Evolutionary conservation across 2,329 filamentous ascomycete species (phyloP).

Genomic region (Colletotrichum sp.): DNA sequence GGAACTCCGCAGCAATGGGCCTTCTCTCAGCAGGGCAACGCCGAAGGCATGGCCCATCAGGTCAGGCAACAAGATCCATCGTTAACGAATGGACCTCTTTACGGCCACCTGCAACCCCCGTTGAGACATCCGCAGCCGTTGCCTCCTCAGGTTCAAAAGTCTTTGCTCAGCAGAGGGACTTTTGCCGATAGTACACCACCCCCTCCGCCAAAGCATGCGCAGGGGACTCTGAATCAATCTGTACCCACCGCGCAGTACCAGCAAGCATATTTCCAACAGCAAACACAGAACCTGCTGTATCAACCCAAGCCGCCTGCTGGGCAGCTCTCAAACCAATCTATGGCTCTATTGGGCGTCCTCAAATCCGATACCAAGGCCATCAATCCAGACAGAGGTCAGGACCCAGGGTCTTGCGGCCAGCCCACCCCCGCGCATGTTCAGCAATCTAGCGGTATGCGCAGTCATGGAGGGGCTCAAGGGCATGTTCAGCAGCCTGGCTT

Average conservation of each 20-base stretch:
- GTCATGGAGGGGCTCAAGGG: neutral
- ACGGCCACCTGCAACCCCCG: constrained; percentile 18
- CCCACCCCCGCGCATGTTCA: neutral
- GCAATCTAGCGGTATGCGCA: neutral
- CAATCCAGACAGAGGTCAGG: neutral
- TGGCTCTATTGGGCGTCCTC: constrained; percentile 45
- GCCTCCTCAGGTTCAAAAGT: constrained; percentile 58
- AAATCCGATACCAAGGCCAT: constrained; percentile 30
- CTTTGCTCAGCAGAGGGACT: constrained; percentile 1
- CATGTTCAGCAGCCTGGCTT: neutral
- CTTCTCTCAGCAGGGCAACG: neutral
- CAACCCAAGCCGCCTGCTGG: constrained; percentile 19
- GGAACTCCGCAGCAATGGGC: constrained; percentile 12
- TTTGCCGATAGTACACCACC: constrained; percentile 21
- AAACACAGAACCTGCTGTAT: constrained; percentile 20
- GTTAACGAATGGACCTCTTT: neutral
- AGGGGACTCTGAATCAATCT: neutral
- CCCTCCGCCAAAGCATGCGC: constrained; percentile 14
- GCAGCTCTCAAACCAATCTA: constrained; percentile 36
- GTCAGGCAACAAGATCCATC: neutral
- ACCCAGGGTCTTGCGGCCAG: neutral
- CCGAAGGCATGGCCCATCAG: neutral
- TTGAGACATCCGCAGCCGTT: constrained; percentile 51
- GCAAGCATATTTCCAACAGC: neutral
- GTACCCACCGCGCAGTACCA: neutral